phyloP scores from a whole-genome alignment of 768 basidiomycete species.

The Postia placenta region DNA sequence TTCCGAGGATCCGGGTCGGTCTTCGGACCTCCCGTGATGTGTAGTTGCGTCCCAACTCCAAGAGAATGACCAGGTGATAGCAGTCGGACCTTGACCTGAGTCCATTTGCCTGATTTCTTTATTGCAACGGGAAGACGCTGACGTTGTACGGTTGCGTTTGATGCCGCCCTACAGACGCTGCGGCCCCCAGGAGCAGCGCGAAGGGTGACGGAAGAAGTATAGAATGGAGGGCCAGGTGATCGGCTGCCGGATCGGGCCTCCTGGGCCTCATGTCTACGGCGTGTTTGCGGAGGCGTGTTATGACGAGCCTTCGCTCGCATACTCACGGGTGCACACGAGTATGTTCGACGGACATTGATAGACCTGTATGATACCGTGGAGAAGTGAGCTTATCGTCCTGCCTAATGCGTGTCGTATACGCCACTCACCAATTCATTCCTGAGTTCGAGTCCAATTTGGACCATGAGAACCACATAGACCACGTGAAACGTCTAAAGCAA shows the following conservation, averaged over 20 bases:
- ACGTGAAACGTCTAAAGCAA: too few species aligned
- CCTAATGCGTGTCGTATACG: not conserved
- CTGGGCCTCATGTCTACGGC: constrained; percentile 8
- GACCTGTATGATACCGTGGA: not conserved
- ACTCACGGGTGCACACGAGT: not conserved
- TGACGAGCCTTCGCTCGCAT: constrained; percentile 3
- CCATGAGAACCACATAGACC: too few species aligned
- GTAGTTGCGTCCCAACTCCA: constrained; percentile 3
- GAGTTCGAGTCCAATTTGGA: too few species aligned
- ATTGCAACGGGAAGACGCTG: too few species aligned
- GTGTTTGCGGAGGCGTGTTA: constrained; percentile 1
- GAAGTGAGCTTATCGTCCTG: not conserved
- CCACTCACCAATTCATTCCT: not conserved
- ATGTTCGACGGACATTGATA: not conserved
- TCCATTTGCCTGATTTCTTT: not conserved
- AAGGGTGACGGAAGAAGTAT: not conserved
- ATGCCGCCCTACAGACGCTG: not conserved
- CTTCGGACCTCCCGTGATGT: constrained; percentile 8
- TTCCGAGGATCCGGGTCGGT: constrained; percentile 14
- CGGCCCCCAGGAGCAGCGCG: constrained; percentile 1
- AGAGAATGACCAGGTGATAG: not conserved
- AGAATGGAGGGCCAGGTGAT: constrained; percentile 2
- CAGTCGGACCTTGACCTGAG: not conserved
- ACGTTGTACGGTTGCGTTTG: too few species aligned
- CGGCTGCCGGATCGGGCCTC: constrained; percentile 5